Evolutionary conservation across 2,329 filamentous ascomycete species (phyloP).

Genomic region (Xylaria sp.): DNA sequence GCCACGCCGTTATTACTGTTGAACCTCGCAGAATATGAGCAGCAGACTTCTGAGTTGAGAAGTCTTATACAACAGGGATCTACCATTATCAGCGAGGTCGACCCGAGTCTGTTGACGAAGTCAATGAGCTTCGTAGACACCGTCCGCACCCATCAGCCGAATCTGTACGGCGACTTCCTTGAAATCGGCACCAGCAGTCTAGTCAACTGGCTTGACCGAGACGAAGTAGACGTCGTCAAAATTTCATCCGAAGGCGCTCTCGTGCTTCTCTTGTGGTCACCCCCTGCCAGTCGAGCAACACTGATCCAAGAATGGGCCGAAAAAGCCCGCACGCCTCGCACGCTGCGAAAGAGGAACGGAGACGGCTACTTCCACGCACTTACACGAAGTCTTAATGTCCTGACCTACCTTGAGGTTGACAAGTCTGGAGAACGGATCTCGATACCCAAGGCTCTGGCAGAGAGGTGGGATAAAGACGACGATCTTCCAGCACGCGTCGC

Average conservation of each 20-base stretch:
- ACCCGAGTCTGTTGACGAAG: conserved; percentile 5
- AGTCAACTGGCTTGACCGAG: conserved; percentile 43
- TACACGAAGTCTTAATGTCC: conserved; percentile 44
- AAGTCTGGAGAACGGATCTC: conserved; percentile 1
- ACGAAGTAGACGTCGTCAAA: conserved; percentile 46
- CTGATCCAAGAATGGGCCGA: conserved; percentile 45
- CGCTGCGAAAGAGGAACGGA: conserved; percentile 36
- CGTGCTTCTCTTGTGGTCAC: conserved; percentile 44
- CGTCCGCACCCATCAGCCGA: conserved; percentile 8
- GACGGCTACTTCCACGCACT: conserved; percentile 51
- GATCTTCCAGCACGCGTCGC: conserved; percentile 50
- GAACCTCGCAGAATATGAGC: conserved; percentile 23
- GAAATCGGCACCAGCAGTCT: conserved; percentile 33
- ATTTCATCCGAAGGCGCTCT: conserved; percentile 48
- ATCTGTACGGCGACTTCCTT: conserved; percentile 23
- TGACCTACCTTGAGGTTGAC: conserved; percentile 27
- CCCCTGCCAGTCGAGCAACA: conserved; percentile 32
- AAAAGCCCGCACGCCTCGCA: conserved; percentile 34
- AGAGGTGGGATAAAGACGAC: conserved; percentile 48
- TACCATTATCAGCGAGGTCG: conserved; percentile 18
- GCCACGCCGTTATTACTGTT: conserved; percentile 44
- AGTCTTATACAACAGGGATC: conserved; percentile 29
- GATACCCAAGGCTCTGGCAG: conserved; percentile 42
- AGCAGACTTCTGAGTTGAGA: conserved; percentile 6
- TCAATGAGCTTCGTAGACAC: conserved; percentile 17